phyloP scores from a whole-genome alignment of 805 yeast genomes.

The Candida germanica region DNA sequence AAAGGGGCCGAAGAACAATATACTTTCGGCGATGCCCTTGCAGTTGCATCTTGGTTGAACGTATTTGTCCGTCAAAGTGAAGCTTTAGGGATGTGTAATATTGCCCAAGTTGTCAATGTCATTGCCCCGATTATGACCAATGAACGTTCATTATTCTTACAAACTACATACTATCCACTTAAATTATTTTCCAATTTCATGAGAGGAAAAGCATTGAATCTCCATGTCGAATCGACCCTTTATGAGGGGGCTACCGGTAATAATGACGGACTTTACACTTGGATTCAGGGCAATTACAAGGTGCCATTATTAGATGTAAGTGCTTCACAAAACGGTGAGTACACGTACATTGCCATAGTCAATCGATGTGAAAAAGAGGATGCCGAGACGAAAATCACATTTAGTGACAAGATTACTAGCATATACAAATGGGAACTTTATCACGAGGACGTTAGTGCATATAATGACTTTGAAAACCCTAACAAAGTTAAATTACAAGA shows the following conservation, averaged over 20 bases:
- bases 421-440: conserved; percentile 20
- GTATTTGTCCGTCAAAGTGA: conserved; percentile 29
- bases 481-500: conserved; percentile 17
- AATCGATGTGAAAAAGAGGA: conserved; percentile 22
- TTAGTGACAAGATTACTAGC: conserved; percentile 13
- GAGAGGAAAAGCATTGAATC: conserved; percentile 27
- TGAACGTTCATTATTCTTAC: conserved; percentile 20
- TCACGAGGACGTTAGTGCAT: conserved; percentile 26
- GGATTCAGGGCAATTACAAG: conserved; percentile 18
- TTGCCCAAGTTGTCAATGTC: conserved; percentile 32
- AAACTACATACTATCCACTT: conserved; percentile 27
- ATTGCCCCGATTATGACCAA: conserved; percentile 35
- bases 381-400: conserved; percentile 17
- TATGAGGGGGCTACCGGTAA: conserved; percentile 25
- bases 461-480: conserved; percentile 24
- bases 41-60: conserved; percentile 32
- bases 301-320: conserved; percentile 24
- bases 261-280: conserved; percentile 14
- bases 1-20: conserved; percentile 31
- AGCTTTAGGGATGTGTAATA: conserved; percentile 29
- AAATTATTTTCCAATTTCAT: conserved; percentile 25
- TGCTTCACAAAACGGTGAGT: conserved; percentile 20
- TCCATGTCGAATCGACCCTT: conserved; percentile 25
- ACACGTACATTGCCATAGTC: conserved; percentile 25
- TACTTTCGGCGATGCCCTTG: conserved; percentile 28